These are phyloP conservation scores for Tuber aestivum DNA, from an alignment of 495 filamentous ascomycete genomes.

Conservation along the genomic window DNA sequence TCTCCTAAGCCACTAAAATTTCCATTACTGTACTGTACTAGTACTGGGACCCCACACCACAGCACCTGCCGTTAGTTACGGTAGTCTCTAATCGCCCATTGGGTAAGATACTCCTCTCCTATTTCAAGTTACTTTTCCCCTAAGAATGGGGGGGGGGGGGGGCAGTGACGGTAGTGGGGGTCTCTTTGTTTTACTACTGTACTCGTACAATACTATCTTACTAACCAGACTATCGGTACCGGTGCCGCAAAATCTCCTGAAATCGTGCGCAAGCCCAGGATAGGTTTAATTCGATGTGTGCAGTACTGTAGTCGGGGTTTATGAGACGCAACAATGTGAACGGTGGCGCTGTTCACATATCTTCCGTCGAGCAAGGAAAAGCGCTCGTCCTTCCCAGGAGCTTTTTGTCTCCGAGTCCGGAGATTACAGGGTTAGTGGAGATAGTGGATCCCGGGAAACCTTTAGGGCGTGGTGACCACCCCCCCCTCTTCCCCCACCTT, in stretches of 20 bases:
- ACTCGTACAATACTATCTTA: too few species aligned
- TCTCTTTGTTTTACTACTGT: background rate
- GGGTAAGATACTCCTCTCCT: background rate
- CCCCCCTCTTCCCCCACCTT: too few species aligned
- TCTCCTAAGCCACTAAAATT: background rate
- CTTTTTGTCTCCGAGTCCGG: background rate
- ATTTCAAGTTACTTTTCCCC: background rate
- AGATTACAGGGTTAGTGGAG: background rate
- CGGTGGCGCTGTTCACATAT: background rate
- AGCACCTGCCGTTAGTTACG: background rate
- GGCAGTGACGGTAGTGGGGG: background rate
- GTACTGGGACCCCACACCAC: background rate
- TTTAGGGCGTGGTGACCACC: too few species aligned
- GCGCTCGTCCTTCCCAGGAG: too few species aligned
- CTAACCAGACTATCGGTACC: too few species aligned
- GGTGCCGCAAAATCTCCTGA: background rate
- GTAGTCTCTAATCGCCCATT: background rate
- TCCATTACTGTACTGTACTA: too few species aligned
- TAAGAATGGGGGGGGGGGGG: background rate
- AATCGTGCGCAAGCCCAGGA: background rate
- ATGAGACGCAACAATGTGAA: too few species aligned
- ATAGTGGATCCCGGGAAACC: too few species aligned
- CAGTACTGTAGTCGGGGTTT: too few species aligned
- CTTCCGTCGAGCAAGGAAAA: too few species aligned
- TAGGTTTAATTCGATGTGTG: too few species aligned